phyloP scores from a whole-genome alignment of 176 grass and related monocot genomes.

The Poa annua region DNA sequence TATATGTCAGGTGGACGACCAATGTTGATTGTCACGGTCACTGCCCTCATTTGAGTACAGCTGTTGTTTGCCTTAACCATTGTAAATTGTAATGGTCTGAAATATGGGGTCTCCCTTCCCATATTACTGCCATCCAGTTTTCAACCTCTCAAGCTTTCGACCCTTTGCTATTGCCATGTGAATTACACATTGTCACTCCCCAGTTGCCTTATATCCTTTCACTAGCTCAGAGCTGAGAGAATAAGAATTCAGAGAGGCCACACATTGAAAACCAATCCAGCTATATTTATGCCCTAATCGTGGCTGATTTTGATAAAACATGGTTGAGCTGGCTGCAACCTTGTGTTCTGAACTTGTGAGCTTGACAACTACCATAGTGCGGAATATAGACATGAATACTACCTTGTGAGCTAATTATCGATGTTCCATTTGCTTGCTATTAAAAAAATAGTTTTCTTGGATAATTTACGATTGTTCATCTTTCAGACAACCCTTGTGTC shows the following conservation, averaged over 20 bases:
- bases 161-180: constrained; percentile 8
- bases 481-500: too few relatives aligned
- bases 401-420: background rate
- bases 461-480: constrained; percentile 3
- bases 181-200: constrained; percentile 6
- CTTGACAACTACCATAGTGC: background rate
- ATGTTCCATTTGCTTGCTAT: background rate
- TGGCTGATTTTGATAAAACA: background rate
- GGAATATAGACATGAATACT: background rate
- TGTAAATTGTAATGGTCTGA: constrained; percentile 29
- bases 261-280: background rate
- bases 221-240: background rate
- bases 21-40: background rate
- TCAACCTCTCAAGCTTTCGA: background rate
- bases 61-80: background rate
- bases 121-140: background rate
- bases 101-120: background rate
- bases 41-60: background rate
- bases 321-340: background rate
- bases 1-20: background rate
- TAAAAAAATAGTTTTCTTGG: background rate
- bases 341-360: background rate
- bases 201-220: background rate
- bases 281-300: background rate
- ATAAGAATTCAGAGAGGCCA: background rate